A percentile compares a stretch with the other conserved stretches of the same genome.
Evolutionary conservation across 2,329 filamentous ascomycete genomes (phyloP).

Genomic region (Sporothrix curviconia): DNA sequence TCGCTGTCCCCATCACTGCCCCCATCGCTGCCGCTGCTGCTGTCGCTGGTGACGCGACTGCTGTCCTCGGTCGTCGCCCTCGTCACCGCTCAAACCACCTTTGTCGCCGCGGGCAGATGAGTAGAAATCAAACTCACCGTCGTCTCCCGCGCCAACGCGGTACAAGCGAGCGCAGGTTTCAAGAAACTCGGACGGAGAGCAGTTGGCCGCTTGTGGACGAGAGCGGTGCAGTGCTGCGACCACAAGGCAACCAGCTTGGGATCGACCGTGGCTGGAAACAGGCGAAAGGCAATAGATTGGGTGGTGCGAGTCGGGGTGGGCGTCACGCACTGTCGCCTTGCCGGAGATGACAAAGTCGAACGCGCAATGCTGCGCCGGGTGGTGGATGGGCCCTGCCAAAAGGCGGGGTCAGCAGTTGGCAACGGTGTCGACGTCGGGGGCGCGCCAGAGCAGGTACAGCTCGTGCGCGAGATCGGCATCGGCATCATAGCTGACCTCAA

Average conservation of each 20-base stretch:
- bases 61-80: neutral
- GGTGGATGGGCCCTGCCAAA: neutral
- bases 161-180: neutral
- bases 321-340: constrained; percentile 1
- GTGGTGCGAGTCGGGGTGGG: neutral
- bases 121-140: too few species aligned
- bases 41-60: neutral
- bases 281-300: neutral
- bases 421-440: neutral
- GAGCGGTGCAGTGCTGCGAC: neutral
- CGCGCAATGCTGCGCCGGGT: neutral
- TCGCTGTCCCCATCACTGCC: neutral
- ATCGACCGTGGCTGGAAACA: neutral
- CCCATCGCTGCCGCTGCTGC: neutral
- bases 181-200: neutral
- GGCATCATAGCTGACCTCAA: neutral
- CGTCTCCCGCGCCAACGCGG: neutral
- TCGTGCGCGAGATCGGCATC: neutral
- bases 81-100: too few species aligned
- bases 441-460: constrained; percentile 10
- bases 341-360: neutral
- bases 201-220: neutral
- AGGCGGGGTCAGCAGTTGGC: neutral
- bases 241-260: neutral
- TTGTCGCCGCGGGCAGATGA: too few species aligned